Conservation (phyloP, 78 protist genomes). For the Speleostelium caveatum region DNA sequence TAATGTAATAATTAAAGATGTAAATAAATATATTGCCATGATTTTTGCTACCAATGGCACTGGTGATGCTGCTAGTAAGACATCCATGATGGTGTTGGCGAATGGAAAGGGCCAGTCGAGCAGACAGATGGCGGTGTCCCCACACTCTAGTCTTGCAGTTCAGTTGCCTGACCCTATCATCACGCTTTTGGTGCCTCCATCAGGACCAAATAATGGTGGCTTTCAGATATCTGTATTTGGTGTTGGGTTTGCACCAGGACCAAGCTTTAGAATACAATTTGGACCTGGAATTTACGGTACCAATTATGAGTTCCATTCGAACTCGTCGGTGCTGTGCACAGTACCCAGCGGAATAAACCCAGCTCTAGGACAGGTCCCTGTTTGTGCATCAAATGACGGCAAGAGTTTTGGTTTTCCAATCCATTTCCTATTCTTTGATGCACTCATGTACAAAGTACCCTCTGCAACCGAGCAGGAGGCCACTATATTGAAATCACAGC, state of each 20-base stretch:
- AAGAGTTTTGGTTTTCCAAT: constrained; percentile 48
- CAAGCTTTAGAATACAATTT: constrained; percentile 27
- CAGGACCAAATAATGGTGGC: constrained; percentile 44
- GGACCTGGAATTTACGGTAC: constrained; percentile 27
- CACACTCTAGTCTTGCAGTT: background rate
- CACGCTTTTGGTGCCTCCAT: constrained; percentile 53
- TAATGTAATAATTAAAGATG: constrained; percentile 1
- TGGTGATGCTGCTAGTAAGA: background rate
- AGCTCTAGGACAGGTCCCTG: constrained; percentile 22
- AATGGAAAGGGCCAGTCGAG: background rate
- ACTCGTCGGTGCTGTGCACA: constrained; percentile 27
- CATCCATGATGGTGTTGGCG: background rate
- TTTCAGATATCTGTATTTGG: constrained; percentile 67
- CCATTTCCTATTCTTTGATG: constrained; percentile 43
- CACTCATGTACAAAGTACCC: constrained; percentile 9
- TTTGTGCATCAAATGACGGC: constrained; percentile 68
- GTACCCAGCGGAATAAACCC: constrained; percentile 20
- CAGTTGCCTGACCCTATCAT: constrained; percentile 27
- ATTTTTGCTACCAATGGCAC: background rate
- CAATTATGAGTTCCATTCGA: constrained; percentile 60
- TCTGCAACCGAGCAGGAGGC: constrained; percentile 36
- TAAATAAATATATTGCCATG: constrained; percentile 5
- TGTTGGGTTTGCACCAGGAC: constrained; percentile 53
- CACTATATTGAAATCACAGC: constrained; percentile 26
- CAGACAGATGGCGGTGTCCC: background rate